Conservation (phyloP, 805 yeast species). For the Suhomyces vadensis region DNA sequence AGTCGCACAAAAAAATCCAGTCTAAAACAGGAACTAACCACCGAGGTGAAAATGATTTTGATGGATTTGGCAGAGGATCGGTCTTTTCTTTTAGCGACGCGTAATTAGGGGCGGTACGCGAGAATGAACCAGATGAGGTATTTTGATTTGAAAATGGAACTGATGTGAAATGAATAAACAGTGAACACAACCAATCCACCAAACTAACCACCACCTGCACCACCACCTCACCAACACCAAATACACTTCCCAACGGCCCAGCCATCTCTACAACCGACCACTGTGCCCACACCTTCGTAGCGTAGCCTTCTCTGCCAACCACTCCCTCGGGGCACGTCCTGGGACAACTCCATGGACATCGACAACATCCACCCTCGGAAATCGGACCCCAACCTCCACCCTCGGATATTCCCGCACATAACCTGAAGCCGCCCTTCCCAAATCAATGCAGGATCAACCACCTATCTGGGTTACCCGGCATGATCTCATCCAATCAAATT, state of each 20-base stretch:
- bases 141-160: too few species aligned
- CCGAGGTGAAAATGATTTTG: neutral
- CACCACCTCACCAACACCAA: neutral
- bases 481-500: slow-evolving; percentile 7
- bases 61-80: neutral
- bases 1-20: neutral
- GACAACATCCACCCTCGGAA: slow-evolving; percentile 2
- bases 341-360: too few species aligned
- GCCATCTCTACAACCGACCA: too few species aligned
- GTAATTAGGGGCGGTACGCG: too few species aligned
- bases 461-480: slow-evolving; percentile 8
- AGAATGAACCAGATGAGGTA: too few species aligned
- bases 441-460: neutral
- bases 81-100: slow-evolving; percentile 1
- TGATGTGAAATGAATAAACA: neutral
- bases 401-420: neutral
- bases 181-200: neutral
- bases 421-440: slow-evolving; percentile 2
- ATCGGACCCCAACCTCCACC: too few species aligned
- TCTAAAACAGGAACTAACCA: slow-evolving; percentile 1
- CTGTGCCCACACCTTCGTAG: too few species aligned
- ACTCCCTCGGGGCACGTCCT: too few species aligned
- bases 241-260: neutral
- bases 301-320: too few species aligned
- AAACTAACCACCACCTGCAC: too few species aligned